Conservation (phyloP, 139 green algal genomes). For the Chlamydomonas incerta region DNA sequence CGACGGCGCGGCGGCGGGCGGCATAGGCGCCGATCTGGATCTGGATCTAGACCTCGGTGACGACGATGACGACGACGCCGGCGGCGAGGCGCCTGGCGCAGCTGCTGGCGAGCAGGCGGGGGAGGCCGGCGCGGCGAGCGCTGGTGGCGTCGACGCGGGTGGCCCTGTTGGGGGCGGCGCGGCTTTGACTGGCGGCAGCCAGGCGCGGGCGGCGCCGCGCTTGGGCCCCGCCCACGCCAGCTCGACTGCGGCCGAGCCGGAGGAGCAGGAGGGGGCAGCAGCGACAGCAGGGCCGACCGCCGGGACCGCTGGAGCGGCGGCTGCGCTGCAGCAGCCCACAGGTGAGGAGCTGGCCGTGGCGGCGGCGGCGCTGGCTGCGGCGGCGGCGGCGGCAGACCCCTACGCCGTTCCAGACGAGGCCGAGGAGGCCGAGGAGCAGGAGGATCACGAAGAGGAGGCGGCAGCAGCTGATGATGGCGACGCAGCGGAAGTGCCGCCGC, state of each 20-base stretch:
- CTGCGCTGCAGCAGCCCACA: background rate
- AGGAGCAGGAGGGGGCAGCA: too few species aligned
- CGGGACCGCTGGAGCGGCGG: too few species aligned
- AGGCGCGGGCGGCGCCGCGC: too few species aligned
- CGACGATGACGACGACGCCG: slow-evolving; percentile 7
- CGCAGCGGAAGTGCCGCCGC: too few species aligned
- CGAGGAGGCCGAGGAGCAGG: too few species aligned
- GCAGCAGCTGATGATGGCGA: background rate
- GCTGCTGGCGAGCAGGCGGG: background rate
- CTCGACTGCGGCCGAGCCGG: too few species aligned
- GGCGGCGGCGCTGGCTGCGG: background rate
- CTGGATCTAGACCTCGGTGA: background rate
- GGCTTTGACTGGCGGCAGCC: background rate
- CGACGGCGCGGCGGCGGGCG: background rate
- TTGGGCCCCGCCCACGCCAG: too few species aligned
- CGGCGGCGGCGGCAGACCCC: background rate
- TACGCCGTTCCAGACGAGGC: slow-evolving; percentile 9
- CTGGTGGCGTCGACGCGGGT: too few species aligned
- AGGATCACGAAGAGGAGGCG: background rate
- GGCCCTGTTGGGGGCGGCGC: background rate
- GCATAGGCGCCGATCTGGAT: slow-evolving; percentile 13
- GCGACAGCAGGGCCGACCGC: too few species aligned
- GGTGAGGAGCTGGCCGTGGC: slow-evolving; percentile 1
- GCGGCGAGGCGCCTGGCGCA: too few species aligned
- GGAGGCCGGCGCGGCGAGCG: background rate